Conservation (phyloP, 192 early-diverging fungal species). For the Coemansia sp. region DNA sequence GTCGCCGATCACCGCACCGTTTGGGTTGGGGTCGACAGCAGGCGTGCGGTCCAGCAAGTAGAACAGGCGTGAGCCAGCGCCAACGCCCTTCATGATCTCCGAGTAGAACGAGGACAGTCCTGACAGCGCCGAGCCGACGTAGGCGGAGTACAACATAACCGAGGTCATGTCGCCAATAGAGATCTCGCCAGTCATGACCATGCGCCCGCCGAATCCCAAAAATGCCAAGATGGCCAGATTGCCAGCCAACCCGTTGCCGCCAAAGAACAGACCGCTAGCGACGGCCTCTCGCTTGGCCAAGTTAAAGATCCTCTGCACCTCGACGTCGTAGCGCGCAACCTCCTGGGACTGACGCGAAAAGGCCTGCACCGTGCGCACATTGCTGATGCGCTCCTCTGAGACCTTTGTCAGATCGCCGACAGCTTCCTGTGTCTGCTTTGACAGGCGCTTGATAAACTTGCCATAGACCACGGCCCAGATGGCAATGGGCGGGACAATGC, state of each 20-base stretch:
- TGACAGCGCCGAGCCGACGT: slow-evolving; percentile 62
- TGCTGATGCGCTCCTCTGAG: slow-evolving; percentile 65
- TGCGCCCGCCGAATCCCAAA: slow-evolving; percentile 65
- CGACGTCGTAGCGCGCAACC: slow-evolving; percentile 30
- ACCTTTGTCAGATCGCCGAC: slow-evolving; percentile 70
- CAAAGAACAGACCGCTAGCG: slow-evolving; percentile 67
- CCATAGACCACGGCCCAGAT: slow-evolving; percentile 73
- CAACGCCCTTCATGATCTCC: slow-evolving; percentile 75
- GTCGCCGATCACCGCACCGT: slow-evolving; percentile 16
- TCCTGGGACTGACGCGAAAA: slow-evolving; percentile 52
- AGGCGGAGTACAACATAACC: slow-evolving; percentile 70
- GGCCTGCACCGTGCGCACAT: slow-evolving; percentile 59
- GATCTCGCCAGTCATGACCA: slow-evolving; percentile 63
- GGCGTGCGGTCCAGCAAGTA: slow-evolving; percentile 60
- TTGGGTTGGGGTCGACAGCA: slow-evolving; percentile 24
- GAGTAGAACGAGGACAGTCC: slow-evolving; percentile 68
- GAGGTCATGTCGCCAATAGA: slow-evolving; percentile 71
- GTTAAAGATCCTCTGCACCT: slow-evolving; percentile 42
- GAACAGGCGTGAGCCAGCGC: slow-evolving; percentile 65
- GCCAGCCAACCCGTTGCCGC: slow-evolving; percentile 64
- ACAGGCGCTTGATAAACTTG: slow-evolving; percentile 63
- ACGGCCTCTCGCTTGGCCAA: slow-evolving; percentile 56
- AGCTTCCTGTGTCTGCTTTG: slow-evolving; percentile 66
- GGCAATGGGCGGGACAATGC: slow-evolving; percentile 75
- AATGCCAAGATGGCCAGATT: slow-evolving; percentile 68